These are phyloP conservation scores for Sclerotinia nivalis DNA, from an alignment of 2,329 filamentous ascomycete species.

Conservation along the genomic window DNA sequence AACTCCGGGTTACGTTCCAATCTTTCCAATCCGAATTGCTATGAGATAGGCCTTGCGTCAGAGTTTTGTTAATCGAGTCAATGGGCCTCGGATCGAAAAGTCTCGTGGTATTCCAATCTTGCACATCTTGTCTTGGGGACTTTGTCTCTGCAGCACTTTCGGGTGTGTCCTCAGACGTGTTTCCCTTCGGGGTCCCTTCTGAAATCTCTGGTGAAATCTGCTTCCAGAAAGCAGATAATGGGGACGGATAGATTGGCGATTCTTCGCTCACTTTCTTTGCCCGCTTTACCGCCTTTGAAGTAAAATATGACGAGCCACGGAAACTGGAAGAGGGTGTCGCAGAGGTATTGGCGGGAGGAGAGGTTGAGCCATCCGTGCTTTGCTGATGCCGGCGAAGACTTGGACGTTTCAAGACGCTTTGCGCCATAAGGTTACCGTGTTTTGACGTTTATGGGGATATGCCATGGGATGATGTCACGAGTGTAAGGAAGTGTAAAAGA, in stretches of 20 bases:
- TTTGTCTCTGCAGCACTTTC: neutral
- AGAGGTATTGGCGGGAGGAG: neutral
- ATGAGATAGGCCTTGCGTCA: neutral
- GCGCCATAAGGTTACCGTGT: neutral
- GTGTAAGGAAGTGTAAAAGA: neutral
- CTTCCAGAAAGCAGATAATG: conserved; percentile 12
- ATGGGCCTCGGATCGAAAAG: conserved; percentile 10
- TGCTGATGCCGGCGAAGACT: neutral
- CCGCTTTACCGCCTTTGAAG: conserved; percentile 4
- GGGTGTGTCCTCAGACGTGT: neutral
- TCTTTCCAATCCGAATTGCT: conserved; percentile 32
- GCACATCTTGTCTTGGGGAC: conserved; percentile 2
- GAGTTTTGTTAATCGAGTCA: neutral
- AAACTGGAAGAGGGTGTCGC: conserved; percentile 1
- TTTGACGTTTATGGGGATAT: neutral
- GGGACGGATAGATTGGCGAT: conserved; percentile 1
- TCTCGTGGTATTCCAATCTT: conserved; percentile 23
- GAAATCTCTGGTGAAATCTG: neutral
- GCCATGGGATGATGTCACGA: neutral
- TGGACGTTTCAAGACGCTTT: conserved; percentile 18
- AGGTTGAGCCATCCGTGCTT: conserved; percentile 12
- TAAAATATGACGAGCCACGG: conserved; percentile 14
- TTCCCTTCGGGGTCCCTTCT: neutral
- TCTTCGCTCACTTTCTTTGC: conserved; percentile 10
- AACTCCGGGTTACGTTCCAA: conserved; percentile 29